Evolutionary conservation across 2,329 filamentous ascomycete species (phyloP).

Genomic region (Cladosporium colombiae): DNA sequence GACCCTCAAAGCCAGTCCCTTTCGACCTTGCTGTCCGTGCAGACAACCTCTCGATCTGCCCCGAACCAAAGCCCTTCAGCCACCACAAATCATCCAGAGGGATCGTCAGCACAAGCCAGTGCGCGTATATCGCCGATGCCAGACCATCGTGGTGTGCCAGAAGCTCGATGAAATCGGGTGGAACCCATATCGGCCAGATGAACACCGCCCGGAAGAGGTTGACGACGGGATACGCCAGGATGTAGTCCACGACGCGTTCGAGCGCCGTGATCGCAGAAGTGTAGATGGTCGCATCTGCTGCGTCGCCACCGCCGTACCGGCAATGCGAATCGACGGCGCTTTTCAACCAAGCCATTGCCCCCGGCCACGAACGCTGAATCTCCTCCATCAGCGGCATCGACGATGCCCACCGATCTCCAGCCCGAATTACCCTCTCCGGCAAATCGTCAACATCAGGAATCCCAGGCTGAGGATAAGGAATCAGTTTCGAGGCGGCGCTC

Average conservation of each 20-base stretch:
- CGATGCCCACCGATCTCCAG: no score
- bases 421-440: neutral
- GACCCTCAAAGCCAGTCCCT: neutral
- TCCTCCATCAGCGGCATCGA: neutral
- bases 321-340: neutral
- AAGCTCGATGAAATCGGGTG: conserved; percentile 2
- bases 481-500: neutral
- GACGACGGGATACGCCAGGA: neutral
- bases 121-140: conserved; percentile 12
- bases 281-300: neutral
- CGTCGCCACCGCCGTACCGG: neutral
- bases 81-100: conserved; percentile 15
- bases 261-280: neutral
- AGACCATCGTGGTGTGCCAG: neutral
- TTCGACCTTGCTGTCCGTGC: neutral
- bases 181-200: conserved; percentile 16
- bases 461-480: conserved; percentile 7
- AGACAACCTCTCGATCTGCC: neutral
- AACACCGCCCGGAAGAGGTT: conserved; percentile 19
- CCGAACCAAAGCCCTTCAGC: conserved; percentile 13
- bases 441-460: neutral
- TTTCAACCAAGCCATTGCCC: neutral
- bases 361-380: neutral
- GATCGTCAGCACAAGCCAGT: conserved; percentile 20
- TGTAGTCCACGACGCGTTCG: neutral